Base-by-base conservation (phyloP, 2,329 filamentous ascomycete species). In the Clarireedia hainanense region DNA sequence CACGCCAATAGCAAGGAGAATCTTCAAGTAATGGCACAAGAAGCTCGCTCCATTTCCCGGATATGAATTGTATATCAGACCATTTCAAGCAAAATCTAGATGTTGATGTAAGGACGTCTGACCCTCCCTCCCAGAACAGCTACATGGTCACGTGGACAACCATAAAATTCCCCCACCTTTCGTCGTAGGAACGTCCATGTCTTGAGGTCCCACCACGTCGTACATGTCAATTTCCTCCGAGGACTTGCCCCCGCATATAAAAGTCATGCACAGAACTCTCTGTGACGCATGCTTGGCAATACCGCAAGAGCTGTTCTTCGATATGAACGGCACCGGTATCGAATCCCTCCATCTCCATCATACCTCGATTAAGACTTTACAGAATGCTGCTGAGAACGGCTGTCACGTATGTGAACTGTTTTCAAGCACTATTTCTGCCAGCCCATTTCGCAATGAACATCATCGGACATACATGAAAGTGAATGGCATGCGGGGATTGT, bases 391-490 rank as follows among this genome's bases (percentile, higher is more conserved):
- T 6, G 37, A 37, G 24, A 50, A 39, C 7, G 57, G 54, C 6
- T 59, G 58, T 43, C 47, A 42, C 40, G 42, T 58, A 20, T 59
- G 58, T 34, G 40, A 30, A 12, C 34, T 55, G 6, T 47, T 59
- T 5, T 43, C 55, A 40, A 37, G n/a, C 17, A 48, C 48, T 15
- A 50, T 59, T 7, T 14, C 48, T 5, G 40, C 34, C 15, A 24
- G 14, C 36, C 51, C 39, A 9, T 26, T 5, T 17, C 26, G 46
- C 3, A 49, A 52, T 10, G 47, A 51, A n/a, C 42, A 17, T 4
- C 54, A 52, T 15, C 52, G 23, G 30, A 46, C 54, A 20, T 52
- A 52, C 27, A 24, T 56, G 23, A 56, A 40, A 47, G 14, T 56
- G 10, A n/a, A 54, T n/a, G 14, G 24, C 36, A 39, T 27, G 34